phyloP scores from a whole-genome alignment of 441 rosid species.

The Biscutella laevigata region DNA sequence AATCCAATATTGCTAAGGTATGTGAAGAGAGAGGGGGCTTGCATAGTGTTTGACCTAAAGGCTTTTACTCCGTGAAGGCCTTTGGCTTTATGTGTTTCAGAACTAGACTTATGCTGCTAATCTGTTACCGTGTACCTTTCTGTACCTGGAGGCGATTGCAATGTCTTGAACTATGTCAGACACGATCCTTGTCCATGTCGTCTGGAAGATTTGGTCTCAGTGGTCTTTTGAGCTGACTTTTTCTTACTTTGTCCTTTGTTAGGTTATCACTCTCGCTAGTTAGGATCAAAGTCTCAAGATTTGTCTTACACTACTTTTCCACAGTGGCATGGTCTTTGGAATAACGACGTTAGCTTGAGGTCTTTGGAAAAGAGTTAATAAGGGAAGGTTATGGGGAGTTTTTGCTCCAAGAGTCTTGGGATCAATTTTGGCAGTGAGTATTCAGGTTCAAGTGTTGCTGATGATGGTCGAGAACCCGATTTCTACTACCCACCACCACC shows the following conservation, averaged over 20 bases:
- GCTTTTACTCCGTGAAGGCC: neutral
- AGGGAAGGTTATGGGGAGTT: conserved; percentile 36
- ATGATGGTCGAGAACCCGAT: conserved; percentile 23
- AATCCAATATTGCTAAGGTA: conserved; percentile 7
- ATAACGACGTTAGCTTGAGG: conserved; percentile 6
- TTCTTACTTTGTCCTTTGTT: conserved; percentile 6
- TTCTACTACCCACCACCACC: conserved; percentile 18
- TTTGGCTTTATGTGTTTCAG: conserved; percentile 4
- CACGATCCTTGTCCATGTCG: neutral
- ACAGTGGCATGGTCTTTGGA: conserved; percentile 18
- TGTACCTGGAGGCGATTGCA: conserved; percentile 12
- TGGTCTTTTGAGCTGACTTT: conserved; percentile 18
- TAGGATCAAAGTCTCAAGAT: conserved; percentile 11
- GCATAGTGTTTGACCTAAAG: conserved; percentile 20
- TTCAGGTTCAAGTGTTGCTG: conserved; percentile 31
- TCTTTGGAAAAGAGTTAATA: conserved; percentile 3
- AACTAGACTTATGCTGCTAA: neutral
- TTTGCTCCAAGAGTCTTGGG: conserved; percentile 41
- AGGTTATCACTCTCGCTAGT: conserved; percentile 12
- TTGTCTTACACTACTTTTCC: neutral
- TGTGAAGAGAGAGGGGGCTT: neutral
- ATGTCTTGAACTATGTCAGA: conserved; percentile 17
- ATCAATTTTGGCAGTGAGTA: conserved; percentile 28
- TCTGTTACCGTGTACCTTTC: conserved; percentile 8
- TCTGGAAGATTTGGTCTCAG: neutral